Percentiles rank a stretch among this genome's conserved stretches.
Conservation (phyloP, 176 grass and related monocot species). For the Panicum miliaceum region DNA sequence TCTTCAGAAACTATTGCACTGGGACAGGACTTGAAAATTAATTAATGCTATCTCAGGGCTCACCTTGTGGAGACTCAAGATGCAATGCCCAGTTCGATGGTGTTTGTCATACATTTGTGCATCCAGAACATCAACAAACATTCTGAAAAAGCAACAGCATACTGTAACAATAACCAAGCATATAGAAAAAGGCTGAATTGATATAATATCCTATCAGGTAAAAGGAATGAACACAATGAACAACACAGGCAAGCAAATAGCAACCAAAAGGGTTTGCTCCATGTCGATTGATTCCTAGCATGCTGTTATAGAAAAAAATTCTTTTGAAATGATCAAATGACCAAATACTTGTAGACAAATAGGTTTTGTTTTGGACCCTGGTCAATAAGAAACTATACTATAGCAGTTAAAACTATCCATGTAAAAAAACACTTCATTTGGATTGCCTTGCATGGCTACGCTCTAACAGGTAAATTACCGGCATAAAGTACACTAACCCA, state of each 20-base stretch:
- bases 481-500: background rate
- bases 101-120: conserved; percentile 84
- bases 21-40: conserved; percentile 12
- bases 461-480: conserved; percentile 11
- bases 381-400: conserved; percentile 17
- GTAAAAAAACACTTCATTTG: conserved; percentile 9
- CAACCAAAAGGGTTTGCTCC: background rate
- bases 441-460: background rate
- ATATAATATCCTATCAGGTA: background rate
- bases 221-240: background rate
- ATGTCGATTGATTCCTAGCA: background rate
- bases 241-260: conserved; percentile 13
- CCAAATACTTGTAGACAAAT: background rate
- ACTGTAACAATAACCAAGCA: conserved; percentile 32
- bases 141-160: conserved; percentile 66
- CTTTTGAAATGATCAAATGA: conserved; percentile 13
- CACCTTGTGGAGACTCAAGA: conserved; percentile 80
- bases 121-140: conserved; percentile 93
- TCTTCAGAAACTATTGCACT: background rate
- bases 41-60: conserved; percentile 27
- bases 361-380: background rate
- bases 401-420: conserved; percentile 7
- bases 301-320: background rate
- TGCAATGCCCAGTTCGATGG: conserved; percentile 70
- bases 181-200: background rate